Conservation (phyloP, 306 rosid species). For the Quercus cerris region DNA sequence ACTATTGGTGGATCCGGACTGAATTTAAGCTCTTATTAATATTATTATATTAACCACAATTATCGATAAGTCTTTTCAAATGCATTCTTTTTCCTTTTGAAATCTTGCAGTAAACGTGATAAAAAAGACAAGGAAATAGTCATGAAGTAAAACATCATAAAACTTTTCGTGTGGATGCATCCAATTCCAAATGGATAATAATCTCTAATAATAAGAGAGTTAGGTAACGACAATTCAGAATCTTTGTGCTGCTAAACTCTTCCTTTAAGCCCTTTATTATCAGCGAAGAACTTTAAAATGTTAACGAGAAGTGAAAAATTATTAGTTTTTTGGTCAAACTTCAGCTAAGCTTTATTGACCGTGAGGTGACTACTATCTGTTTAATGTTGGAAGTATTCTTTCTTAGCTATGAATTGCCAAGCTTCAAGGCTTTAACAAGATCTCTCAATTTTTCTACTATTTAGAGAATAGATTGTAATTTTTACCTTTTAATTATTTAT, state of each 20-base stretch:
- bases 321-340: neutral
- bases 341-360: neutral
- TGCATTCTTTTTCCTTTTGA: neutral
- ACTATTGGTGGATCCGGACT: too few species aligned
- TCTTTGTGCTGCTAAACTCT: neutral
- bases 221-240: neutral
- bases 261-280: neutral
- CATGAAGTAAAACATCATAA: neutral
- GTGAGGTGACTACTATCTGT: too few species aligned
- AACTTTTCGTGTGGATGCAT: neutral
- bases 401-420: neutral
- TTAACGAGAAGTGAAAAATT: neutral
- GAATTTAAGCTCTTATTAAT: too few species aligned
- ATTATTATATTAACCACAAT: neutral
- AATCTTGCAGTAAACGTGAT: neutral
- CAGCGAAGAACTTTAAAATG: neutral
- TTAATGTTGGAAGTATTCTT: neutral
- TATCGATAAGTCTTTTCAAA: neutral
- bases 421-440: neutral
- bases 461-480: too few species aligned
- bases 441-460: too few species aligned
- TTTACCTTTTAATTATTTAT: too few species aligned
- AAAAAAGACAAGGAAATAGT: neutral
- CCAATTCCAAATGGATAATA: neutral
- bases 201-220: neutral